These are phyloP conservation scores for Xylaria multiplex DNA, from an alignment of 2,329 filamentous ascomycete species.

Conservation along the genomic window DNA sequence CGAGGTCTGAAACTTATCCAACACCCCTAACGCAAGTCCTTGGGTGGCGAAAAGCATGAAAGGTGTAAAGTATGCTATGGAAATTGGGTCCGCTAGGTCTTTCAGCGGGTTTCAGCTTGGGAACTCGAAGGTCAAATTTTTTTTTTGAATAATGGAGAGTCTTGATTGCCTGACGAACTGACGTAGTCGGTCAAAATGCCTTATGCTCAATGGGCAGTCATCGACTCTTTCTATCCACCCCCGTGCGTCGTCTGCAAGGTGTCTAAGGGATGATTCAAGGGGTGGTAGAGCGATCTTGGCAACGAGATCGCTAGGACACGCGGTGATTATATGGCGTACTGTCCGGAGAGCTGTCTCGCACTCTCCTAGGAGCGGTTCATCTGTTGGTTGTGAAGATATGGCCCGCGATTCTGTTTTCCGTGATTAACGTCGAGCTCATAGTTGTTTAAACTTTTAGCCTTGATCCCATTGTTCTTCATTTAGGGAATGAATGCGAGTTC, in stretches of 20 bases:
- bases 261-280: constrained; percentile 9
- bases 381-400: constrained; percentile 2
- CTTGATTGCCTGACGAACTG: constrained; percentile 12
- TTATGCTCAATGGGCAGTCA: background rate
- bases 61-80: background rate
- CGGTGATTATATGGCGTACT: background rate
- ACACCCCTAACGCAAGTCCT: background rate
- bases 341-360: constrained; percentile 12
- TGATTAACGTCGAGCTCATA: background rate
- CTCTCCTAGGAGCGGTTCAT: background rate
- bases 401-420: background rate
- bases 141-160: constrained; percentile 9
- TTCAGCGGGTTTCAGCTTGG: background rate
- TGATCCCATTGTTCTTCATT: background rate
- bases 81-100: background rate
- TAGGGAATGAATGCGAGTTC: background rate
- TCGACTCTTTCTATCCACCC: background rate
- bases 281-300: constrained; percentile 5
- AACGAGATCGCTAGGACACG: constrained; percentile 9
- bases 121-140: background rate
- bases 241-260: background rate
- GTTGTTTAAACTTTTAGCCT: constrained; percentile 2
- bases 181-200: constrained; percentile 14
- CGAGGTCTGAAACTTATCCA: constrained; percentile 12
- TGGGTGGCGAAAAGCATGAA: constrained; percentile 2